Evolutionary conservation across 1,284 basidiomycete species (phyloP).

Genomic region (Marasmius tenuissimus): DNA sequence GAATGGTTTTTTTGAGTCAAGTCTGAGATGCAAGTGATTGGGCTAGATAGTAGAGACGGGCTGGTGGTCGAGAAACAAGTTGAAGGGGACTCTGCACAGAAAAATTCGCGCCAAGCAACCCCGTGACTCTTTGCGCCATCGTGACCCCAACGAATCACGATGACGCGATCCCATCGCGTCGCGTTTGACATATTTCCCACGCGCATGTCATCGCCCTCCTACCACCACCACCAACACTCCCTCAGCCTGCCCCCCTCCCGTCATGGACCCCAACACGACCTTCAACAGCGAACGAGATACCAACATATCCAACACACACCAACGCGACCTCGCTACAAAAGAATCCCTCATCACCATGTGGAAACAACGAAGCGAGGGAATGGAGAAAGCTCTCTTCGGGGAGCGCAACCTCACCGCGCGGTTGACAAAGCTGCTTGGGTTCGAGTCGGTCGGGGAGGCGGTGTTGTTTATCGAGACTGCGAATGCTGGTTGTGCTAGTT

Average conservation of each 20-base stretch:
- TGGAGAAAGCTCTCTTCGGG: constrained; percentile 32
- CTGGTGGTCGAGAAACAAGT: too few relatives aligned
- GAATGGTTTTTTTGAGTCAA: too few relatives aligned
- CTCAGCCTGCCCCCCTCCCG: neutral
- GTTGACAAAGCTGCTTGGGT: constrained; percentile 38
- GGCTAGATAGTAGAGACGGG: too few relatives aligned
- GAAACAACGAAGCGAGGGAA: constrained; percentile 27
- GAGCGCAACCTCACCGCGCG: constrained; percentile 26
- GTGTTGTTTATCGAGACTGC: constrained; percentile 34
- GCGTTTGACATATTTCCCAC: neutral
- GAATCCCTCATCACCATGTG: constrained; percentile 30
- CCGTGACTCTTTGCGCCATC: too few relatives aligned
- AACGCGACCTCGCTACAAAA: constrained; percentile 28
- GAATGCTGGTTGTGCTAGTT: constrained; percentile 21
- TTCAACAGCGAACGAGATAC: constrained; percentile 30
- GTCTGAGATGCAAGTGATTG: too few relatives aligned
- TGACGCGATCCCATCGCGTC: neutral
- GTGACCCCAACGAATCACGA: too few relatives aligned
- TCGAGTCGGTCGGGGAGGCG: constrained; percentile 34
- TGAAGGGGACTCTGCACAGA: too few relatives aligned
- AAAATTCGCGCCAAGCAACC: too few relatives aligned
- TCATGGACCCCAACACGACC: neutral
- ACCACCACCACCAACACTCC: neutral
- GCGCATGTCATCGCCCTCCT: neutral
- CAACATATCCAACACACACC: constrained; percentile 29